Conservation (phyloP, 345 rosid genomes). For the Hypericum androsaemum region DNA sequence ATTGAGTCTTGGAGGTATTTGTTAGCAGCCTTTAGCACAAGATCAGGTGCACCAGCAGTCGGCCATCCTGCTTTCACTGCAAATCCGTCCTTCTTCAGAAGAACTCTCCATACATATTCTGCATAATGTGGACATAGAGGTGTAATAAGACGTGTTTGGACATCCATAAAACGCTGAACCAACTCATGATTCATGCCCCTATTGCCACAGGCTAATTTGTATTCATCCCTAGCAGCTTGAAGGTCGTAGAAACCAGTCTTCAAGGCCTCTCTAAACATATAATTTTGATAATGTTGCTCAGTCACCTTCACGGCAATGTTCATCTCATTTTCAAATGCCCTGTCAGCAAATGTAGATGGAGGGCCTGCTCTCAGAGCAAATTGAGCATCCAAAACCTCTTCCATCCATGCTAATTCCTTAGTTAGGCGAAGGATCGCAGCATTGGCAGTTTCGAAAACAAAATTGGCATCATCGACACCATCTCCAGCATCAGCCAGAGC, state of each 20-base stretch:
- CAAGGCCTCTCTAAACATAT: slow-evolving; percentile 86
- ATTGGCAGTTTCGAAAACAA: slow-evolving; percentile 82
- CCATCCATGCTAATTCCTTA: slow-evolving; percentile 88
- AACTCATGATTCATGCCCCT: slow-evolving; percentile 67
- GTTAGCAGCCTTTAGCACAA: slow-evolving; percentile 70
- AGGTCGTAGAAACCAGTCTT: slow-evolving; percentile 91
- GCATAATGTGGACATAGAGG: slow-evolving; percentile 94
- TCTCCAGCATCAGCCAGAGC: slow-evolving; percentile 95
- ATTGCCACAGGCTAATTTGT: slow-evolving; percentile 70
- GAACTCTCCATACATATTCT: slow-evolving; percentile 81
- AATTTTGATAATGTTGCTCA: slow-evolving; percentile 52
- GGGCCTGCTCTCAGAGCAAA: slow-evolving; percentile 61
- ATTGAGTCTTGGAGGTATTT: slow-evolving; percentile 87
- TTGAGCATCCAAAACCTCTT: slow-evolving; percentile 60
- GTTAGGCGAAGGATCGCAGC: slow-evolving; percentile 81
- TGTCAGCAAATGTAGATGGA: slow-evolving; percentile 70
- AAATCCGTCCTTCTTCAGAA: slow-evolving; percentile 69
- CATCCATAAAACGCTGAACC: slow-evolving; percentile 70
- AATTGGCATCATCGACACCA: slow-evolving; percentile 97
- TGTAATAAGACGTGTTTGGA: slow-evolving; percentile 74
- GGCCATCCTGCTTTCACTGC: slow-evolving; percentile 93
- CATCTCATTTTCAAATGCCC: slow-evolving; percentile 80
- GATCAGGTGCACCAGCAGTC: slow-evolving; percentile 49
- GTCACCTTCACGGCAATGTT: slow-evolving; percentile 67
- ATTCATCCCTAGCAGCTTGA: slow-evolving; percentile 90